Conservation (phyloP, 768 basidiomycete genomes). For the Amanita pallidorosea region DNA sequence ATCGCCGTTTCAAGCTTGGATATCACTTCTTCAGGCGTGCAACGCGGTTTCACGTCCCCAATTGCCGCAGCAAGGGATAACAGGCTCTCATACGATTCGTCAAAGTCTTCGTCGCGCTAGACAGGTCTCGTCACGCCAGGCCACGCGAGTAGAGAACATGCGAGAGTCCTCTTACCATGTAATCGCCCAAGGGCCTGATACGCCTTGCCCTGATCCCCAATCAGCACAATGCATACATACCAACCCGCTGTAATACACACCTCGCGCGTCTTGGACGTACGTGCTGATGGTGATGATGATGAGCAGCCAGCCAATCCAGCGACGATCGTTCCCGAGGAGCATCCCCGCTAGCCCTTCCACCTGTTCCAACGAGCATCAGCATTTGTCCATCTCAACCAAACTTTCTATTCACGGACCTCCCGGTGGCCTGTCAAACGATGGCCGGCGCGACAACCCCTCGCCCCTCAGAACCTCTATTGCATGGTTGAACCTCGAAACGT, state of each 20-base stretch:
- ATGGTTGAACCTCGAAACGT: constrained; percentile 16
- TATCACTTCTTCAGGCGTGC: constrained; percentile 53
- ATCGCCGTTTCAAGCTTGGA: constrained; percentile 44
- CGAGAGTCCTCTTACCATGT: constrained; percentile 32
- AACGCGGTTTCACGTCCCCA: constrained; percentile 59
- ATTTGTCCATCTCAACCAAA: not conserved
- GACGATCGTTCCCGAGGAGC: constrained; percentile 4
- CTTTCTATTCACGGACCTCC: not conserved
- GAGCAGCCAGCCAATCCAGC: constrained; percentile 3
- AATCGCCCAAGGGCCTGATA: constrained; percentile 28
- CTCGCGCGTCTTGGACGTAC: constrained; percentile 4
- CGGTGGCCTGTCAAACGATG: not conserved
- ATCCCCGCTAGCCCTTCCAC: constrained; percentile 2
- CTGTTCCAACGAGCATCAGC: constrained; percentile 2
- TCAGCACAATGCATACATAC: not conserved
- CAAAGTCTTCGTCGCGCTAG: constrained; percentile 72
- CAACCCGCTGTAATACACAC: not conserved
- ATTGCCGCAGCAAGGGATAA: constrained; percentile 45
- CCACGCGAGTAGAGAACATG: not conserved
- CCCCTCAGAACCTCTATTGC: constrained; percentile 19
- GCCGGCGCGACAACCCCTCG: constrained; percentile 1
- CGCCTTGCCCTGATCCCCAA: constrained; percentile 4
- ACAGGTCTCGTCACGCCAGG: constrained; percentile 5
- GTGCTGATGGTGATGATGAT: constrained; percentile 1
- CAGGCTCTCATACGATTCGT: constrained; percentile 64